Base-by-base conservation (phyloP, 768 basidiomycete genomes). In the Boletus barrowsii region DNA sequence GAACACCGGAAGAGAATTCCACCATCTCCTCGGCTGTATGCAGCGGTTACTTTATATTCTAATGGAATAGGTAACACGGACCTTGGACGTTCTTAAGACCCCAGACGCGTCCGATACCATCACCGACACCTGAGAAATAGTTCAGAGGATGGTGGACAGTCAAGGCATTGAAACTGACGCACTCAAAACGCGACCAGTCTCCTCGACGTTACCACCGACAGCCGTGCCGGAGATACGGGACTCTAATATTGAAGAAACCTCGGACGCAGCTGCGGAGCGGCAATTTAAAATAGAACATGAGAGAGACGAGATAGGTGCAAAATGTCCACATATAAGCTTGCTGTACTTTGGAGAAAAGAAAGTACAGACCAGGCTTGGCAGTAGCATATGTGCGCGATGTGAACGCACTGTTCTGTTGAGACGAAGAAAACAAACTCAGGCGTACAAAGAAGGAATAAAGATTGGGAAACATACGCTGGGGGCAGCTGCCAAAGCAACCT, bases 51-150 rank as follows among this genome's bases (percentile, higher is more conserved):
- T 49, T 43, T 7, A 15, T 1, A 32, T 42, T 18, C n/a, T 36
- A 43, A 43, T 32, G 4, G 10, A 36, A 15, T 26, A 36, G 33
- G 52, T 52, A 30, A 39, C 35, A 50, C 66, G 75, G 54, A 93
- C 93, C 93, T 80, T 98, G 97, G 68, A 99, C 97, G 73, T 99
- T 99, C 78, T 78, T 88, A 70, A 99, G 84, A 80, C 97, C 97
- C 86, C 95, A 98, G 68, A 99, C 95, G 84, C 97, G 95, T 73
- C 89, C 92, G 66, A 95, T 96, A 94, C 97, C 97, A 77, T 99
- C 97, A 92, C 95, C 94, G 68, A 97, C 94, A 75, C 93, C 93
- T 96, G 62, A 20, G 54, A 55, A 11, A 46, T 7, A 29, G 45
- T 54, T 62, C 24, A 61, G 61, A 36, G 10, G 44, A 40, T 5